Evolutionary conservation across 768 basidiomycete species (phyloP).

Genomic region (Boletus insuetus): DNA sequence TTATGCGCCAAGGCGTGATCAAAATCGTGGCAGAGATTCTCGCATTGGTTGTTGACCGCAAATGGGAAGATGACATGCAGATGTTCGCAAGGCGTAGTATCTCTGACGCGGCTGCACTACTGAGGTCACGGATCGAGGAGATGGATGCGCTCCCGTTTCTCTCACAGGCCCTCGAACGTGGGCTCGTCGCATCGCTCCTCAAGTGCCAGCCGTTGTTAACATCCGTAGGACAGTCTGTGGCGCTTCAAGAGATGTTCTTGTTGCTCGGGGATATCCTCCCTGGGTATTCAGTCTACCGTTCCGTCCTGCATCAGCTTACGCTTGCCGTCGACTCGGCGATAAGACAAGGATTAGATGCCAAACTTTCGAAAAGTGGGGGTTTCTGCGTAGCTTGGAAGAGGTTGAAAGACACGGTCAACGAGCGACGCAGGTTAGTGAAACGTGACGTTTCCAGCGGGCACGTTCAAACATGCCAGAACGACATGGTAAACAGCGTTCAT

Average conservation of each 20-base stretch:
- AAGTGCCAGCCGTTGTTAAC: constrained; percentile 20
- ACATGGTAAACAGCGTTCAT: constrained; percentile 4
- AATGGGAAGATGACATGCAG: constrained; percentile 10
- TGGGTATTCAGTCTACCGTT: constrained; percentile 27
- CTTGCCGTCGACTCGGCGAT: constrained; percentile 9
- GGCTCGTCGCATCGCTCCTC: constrained; percentile 23
- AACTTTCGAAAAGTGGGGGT: constrained; percentile 13
- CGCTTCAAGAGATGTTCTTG: background rate
- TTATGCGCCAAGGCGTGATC: constrained; percentile 25
- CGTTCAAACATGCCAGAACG: constrained; percentile 29
- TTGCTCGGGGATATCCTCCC: constrained; percentile 20
- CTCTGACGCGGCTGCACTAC: constrained; percentile 16
- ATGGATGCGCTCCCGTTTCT: constrained; percentile 27
- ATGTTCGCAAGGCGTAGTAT: constrained; percentile 21
- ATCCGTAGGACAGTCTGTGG: constrained; percentile 11
- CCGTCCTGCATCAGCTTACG: constrained; percentile 18
- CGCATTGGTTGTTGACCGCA: constrained; percentile 9
- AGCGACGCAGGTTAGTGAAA: constrained; percentile 18
- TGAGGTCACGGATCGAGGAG: constrained; percentile 21
- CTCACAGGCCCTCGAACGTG: constrained; percentile 19
- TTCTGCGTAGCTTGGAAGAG: constrained; percentile 24
- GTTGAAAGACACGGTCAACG: constrained; percentile 16
- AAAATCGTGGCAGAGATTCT: constrained; percentile 21
- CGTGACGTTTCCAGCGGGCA: constrained; percentile 15
- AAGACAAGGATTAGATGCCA: constrained; percentile 6